Conservation (phyloP, 1,284 basidiomycete species). For the Microbotryum silenes-acaulis region DNA sequence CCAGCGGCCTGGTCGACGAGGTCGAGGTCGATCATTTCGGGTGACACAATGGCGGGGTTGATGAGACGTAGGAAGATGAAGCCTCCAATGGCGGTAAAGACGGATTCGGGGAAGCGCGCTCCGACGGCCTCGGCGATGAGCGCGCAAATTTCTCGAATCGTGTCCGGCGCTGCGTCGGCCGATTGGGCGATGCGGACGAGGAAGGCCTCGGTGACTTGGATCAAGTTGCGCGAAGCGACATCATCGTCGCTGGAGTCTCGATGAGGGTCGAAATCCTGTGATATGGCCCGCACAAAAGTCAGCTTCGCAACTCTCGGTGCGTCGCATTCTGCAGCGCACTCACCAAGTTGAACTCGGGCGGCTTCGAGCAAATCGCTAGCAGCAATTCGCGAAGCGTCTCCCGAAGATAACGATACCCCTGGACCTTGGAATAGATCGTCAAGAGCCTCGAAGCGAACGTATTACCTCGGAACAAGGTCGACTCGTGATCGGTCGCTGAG, state of each 20-base stretch:
- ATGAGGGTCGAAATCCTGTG: conserved; percentile 56
- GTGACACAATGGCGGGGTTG: conserved; percentile 72
- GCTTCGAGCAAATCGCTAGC: conserved; percentile 61
- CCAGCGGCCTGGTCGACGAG: conserved; percentile 54
- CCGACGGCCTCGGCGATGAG: conserved; percentile 76
- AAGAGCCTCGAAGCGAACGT: conserved; percentile 75
- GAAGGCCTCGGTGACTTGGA: conserved; percentile 66
- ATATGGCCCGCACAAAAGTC: neutral
- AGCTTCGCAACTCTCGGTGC: too few relatives aligned
- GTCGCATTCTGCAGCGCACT: conserved; percentile 49
- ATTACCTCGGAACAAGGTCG: conserved; percentile 74
- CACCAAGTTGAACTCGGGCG: conserved; percentile 64
- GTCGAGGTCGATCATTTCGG: conserved; percentile 74
- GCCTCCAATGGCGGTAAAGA: conserved; percentile 55
- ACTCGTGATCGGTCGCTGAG: conserved; percentile 62
- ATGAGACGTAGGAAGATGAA: conserved; percentile 76
- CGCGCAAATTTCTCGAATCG: conserved; percentile 78
- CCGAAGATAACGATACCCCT: conserved; percentile 80
- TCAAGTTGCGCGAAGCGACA: conserved; percentile 48
- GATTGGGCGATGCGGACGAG: conserved; percentile 67
- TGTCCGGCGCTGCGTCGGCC: conserved; percentile 60
- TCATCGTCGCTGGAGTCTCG: conserved; percentile 14
- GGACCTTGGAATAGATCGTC: conserved; percentile 72
- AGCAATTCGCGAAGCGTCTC: conserved; percentile 67
- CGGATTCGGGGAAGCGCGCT: conserved; percentile 40